Conservation (phyloP, 2,329 filamentous ascomycete genomes). For the Pseudomassariella vexata region DNA sequence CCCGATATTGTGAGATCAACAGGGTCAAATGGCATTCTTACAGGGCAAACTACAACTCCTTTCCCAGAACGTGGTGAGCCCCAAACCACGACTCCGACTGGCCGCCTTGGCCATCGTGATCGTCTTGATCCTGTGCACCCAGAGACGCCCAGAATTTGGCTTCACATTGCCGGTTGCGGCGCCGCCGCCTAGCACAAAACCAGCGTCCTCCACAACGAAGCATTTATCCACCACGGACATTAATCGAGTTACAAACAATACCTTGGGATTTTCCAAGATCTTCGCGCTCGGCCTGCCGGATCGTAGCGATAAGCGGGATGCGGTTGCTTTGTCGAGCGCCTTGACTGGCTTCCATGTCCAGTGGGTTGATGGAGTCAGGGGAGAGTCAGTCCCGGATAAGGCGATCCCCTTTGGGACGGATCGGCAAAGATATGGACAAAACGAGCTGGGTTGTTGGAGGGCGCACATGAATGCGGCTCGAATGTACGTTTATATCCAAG, state of each 20-base stretch:
- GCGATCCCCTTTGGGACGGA: constrained; percentile 29
- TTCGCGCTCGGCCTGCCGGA: constrained; percentile 39
- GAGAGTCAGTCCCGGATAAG: constrained; percentile 33
- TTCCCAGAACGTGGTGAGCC: too few species aligned
- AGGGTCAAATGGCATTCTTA: too few species aligned
- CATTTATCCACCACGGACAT: constrained; percentile 9
- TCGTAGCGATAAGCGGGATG: constrained; percentile 43
- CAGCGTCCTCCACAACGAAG: too few species aligned
- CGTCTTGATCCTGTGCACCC: too few species aligned
- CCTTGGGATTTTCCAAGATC: constrained; percentile 23
- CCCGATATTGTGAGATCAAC: too few species aligned
- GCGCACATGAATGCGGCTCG: constrained; percentile 32
- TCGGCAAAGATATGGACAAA: constrained; percentile 18
- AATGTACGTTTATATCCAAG: constrained; percentile 13
- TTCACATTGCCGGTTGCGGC: too few species aligned
- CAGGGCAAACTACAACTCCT: too few species aligned
- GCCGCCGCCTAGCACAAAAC: too few species aligned
- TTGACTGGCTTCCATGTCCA: constrained; percentile 36
- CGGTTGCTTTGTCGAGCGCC: constrained; percentile 33
- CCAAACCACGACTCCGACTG: too few species aligned
- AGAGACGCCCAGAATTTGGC: too few species aligned
- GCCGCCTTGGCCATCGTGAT: too few species aligned
- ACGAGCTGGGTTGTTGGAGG: constrained; percentile 34
- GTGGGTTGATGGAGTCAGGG: constrained; percentile 36
- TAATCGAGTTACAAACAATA: constrained; percentile 18